These are phyloP conservation scores for Melampsora americana DNA, from an alignment of 1,284 basidiomycete species.

Conservation along the genomic window DNA sequence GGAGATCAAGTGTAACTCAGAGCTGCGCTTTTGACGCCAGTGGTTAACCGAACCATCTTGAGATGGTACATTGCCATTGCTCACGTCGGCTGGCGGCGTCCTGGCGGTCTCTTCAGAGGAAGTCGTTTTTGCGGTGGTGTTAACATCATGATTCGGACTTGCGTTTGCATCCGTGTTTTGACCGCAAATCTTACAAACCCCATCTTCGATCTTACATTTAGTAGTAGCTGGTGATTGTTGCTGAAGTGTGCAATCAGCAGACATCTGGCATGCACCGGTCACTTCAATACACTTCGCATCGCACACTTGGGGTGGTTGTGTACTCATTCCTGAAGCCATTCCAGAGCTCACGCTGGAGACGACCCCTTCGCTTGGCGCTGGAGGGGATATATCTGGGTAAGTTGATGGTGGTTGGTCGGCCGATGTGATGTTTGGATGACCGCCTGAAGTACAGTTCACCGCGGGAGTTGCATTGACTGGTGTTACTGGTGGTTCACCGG, in stretches of 20 bases:
- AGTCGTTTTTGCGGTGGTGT: not conserved
- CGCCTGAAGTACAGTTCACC: not conserved
- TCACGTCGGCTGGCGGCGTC: too few relatives aligned
- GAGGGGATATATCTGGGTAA: not conserved
- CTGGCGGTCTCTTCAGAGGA: not conserved
- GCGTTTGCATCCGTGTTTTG: conserved; percentile 2
- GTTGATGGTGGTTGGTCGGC: not conserved
- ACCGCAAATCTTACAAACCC: conserved; percentile 37
- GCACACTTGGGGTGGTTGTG: conserved; percentile 4
- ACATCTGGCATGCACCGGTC: conserved; percentile 29
- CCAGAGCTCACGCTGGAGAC: conserved; percentile 2
- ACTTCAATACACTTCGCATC: conserved; percentile 42
- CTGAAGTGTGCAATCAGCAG: conserved; percentile 32
- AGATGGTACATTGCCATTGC: not conserved
- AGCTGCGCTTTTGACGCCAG: conserved; percentile 1
- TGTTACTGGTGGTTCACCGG: not conserved
- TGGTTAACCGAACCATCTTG: not conserved
- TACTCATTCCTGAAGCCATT: not conserved
- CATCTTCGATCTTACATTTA: conserved; percentile 42
- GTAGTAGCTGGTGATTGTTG: conserved; percentile 27
- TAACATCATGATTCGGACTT: not conserved
- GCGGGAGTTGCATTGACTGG: not conserved
- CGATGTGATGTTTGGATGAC: not conserved
- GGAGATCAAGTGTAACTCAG: not conserved
- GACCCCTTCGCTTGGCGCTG: not conserved